Base-by-base conservation (phyloP, 192 early-diverging fungal genomes). In the Coemansia biformis region DNA sequence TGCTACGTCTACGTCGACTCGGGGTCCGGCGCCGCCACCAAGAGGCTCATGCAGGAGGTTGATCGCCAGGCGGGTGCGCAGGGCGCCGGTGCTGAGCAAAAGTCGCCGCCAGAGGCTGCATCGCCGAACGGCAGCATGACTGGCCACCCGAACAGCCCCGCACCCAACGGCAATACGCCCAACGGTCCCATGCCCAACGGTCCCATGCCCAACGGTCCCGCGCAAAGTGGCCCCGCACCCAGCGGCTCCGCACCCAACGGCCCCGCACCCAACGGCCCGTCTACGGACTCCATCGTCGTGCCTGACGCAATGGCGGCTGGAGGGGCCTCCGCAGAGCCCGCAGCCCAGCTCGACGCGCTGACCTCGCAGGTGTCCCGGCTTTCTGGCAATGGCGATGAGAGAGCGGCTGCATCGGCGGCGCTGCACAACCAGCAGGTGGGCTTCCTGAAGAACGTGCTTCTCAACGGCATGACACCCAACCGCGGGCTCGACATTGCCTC, bases 1-100 rank as follows among this genome's bases (percentile, higher is more conserved):
- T 75, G 72, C 60, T 75, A 75, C 16, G 53, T 59, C 12, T 75
- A 75, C 31, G 52, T 59, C 6, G 65, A 68, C 41, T 64, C 72
- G 1, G 72, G 72, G 18, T 68, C 72, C 6, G 38, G 57, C 24
- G 65, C 51, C 2, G 72, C 72, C n/a, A 63, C 61, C 8, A 75
- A 75, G 56, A 34, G 50, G 16, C 56, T 68, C 21, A 68, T 68
- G 72, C 51, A 75, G 30, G 72, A 66, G 34, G 51, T 73, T 23
- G 50, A 73, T 51, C 65, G 57, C 34, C 65, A 75, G 49, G 31
- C 63, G 6, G 44, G 28, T 13, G 12, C 14, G 4, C 46, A 47
- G 32, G 40, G 24, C 24, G 24, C 34, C 15, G 24, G 6, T 2
- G 7, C 29, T 9, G 7, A 8, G 29, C 29, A 30, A 9, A 5